phyloP scores from a whole-genome alignment of 2,329 filamentous ascomycete genomes.

The Ceratocystis destructans region DNA sequence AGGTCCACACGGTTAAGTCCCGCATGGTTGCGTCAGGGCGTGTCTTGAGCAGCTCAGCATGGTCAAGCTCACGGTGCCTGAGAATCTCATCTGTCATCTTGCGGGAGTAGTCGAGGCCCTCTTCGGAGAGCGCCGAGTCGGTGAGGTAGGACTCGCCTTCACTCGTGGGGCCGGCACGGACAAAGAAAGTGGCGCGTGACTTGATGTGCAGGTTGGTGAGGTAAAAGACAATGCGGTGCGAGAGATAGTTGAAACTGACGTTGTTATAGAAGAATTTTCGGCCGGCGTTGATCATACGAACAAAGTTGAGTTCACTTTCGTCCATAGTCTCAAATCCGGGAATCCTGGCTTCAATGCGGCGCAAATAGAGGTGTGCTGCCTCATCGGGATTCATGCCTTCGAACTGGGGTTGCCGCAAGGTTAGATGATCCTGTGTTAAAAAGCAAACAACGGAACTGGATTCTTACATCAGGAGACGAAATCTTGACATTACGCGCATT shows the following conservation, averaged over 20 bases:
- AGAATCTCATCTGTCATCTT: slow-evolving; percentile 78
- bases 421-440: slow-evolving; percentile 10
- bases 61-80: slow-evolving; percentile 71
- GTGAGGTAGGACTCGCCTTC: slow-evolving; percentile 86
- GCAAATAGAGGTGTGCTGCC: slow-evolving; percentile 80
- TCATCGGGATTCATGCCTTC: slow-evolving; percentile 83
- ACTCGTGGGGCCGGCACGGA: slow-evolving; percentile 69
- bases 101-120: slow-evolving; percentile 66
- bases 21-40: slow-evolving; percentile 57
- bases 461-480: slow-evolving; percentile 73
- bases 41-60: slow-evolving; percentile 50
- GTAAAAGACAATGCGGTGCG: slow-evolving; percentile 95
- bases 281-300: slow-evolving; percentile 98
- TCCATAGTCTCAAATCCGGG: slow-evolving; percentile 95
- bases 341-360: slow-evolving; percentile 80
- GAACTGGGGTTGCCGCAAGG: slow-evolving; percentile 42
- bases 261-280: slow-evolving; percentile 92
- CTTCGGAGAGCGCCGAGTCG: slow-evolving; percentile 68
- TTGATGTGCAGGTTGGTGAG: slow-evolving; percentile 97
- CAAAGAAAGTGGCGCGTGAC: slow-evolving; percentile 84
- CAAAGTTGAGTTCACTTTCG: slow-evolving; percentile 85
- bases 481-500: slow-evolving; percentile 98
- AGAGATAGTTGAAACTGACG: slow-evolving; percentile 89
- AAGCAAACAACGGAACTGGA: not conserved
- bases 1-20: slow-evolving; percentile 86